Base-by-base conservation (phyloP, 768 basidiomycete genomes). In the Hericium alpestre region DNA sequence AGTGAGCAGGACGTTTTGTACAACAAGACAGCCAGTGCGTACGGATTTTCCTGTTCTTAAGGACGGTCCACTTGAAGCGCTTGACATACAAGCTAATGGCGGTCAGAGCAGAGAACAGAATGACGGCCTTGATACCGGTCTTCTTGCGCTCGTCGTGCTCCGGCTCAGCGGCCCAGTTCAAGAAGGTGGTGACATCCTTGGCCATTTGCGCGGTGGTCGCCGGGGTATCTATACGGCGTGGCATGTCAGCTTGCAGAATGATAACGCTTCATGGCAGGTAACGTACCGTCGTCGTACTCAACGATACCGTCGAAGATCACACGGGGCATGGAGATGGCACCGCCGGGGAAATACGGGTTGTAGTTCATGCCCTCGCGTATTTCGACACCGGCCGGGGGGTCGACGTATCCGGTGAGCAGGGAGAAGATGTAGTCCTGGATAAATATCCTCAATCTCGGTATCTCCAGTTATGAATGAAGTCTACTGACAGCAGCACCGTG, bases 131-230 rank as follows among this genome's bases (percentile, higher is more conserved):
- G 71, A 98, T 76, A 63, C 96, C 95, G 68, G 86, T 86, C 80
- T 92, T 93, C 79, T 99, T 98, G 70, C 96, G 80, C 70, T 94
- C 88, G 67, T 99, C 96, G 66, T 94, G 90, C 71, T 99, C 96
- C 32, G 96, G 96, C 71, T 99, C 96, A 57, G 96, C 83, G 16
- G 95, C 91, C 94, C 94, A 98, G 74, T 83, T 84, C 52, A 98
- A 74, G 86, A 98, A 97, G 2, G 89, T 91, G 49, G 82, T 82
- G 55, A 99, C 93, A 67, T 99, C 96, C 79, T 98, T 99, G 64
- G 96, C 95, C 95, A 99, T 94, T 71, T 99, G 96, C 5, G 92
- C 90, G 6, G 93, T 86, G 51, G 96, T 99, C 12, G 95, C 91
- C 13, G 96, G 93, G 3, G 96, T 98, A 51, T 89, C 90, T 93